Percentiles rank a stretch among this genome's conserved stretches.
phyloP scores from a whole-genome alignment of 139 green algal species.

The Zygnema circumcarinatum region DNA sequence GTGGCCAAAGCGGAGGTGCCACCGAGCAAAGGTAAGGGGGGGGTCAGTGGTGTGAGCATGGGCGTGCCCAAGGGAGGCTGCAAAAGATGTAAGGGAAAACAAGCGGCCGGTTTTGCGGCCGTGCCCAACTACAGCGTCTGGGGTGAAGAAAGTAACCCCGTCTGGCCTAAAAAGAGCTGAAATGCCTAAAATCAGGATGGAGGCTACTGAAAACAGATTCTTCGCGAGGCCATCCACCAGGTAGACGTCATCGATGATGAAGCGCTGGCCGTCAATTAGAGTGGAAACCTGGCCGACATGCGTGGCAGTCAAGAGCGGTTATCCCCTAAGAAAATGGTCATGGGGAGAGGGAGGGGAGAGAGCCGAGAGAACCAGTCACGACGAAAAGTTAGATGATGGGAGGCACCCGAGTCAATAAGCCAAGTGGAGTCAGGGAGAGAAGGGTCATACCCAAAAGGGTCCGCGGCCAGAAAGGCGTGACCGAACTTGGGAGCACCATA shows the following conservation, averaged over 20 bases:
- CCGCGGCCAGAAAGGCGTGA: not conserved
- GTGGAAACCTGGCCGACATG: not conserved
- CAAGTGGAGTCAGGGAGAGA: not conserved
- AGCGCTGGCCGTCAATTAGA: not conserved
- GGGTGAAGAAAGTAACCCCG: not conserved
- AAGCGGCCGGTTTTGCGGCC: not conserved
- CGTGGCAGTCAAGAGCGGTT: not conserved
- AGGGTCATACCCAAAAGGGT: no score
- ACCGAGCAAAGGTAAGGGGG: not conserved
- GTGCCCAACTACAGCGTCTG: not conserved
- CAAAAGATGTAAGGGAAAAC: not conserved
- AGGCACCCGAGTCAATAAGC: not conserved
- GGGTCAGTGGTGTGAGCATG: not conserved
- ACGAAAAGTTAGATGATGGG: not conserved
- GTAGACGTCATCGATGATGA: not conserved
- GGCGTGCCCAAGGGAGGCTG: not conserved
- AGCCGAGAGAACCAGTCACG: not conserved
- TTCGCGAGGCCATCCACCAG: not conserved
- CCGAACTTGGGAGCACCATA: not conserved
- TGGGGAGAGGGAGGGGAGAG: not conserved
- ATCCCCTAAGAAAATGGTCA: not conserved
- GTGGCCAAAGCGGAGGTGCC: not conserved
- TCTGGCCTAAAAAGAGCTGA: not conserved
- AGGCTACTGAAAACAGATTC: not conserved
- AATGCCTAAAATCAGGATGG: not conserved